A percentile compares a stretch with the other conserved stretches of the same genome.
These are phyloP conservation scores for Tulasnella sp. DNA, from an alignment of 768 basidiomycete species.

Conservation along the genomic window DNA sequence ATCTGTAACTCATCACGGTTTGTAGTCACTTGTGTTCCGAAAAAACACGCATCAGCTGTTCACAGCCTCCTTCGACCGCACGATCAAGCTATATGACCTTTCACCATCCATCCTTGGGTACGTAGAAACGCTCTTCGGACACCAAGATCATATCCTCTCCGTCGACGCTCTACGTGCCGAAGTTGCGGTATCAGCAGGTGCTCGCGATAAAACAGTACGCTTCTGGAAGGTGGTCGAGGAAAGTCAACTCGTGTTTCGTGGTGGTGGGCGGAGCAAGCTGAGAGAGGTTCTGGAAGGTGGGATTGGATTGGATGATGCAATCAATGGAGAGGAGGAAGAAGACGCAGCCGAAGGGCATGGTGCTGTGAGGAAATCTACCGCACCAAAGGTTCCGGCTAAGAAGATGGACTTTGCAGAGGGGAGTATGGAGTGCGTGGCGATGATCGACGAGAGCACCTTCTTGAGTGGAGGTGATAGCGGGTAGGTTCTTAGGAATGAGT, in stretches of 20 bases:
- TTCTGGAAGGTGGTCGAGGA: slow-evolving; percentile 98
- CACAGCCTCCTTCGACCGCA: slow-evolving; percentile 74
- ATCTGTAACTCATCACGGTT: not conserved
- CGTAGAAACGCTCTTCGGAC: slow-evolving; percentile 93
- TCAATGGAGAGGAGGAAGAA: too few species aligned
- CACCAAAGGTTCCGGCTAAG: not conserved
- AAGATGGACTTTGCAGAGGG: slow-evolving; percentile 60
- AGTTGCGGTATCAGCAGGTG: slow-evolving; percentile 77
- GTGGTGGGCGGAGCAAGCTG: slow-evolving; percentile 61
- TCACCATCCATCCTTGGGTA: slow-evolving; percentile 71
- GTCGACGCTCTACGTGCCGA: slow-evolving; percentile 77
- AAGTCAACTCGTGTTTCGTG: slow-evolving; percentile 89
- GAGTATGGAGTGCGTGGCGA: slow-evolving; percentile 81
- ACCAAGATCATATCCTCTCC: slow-evolving; percentile 76
- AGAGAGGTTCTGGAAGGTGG: slow-evolving; percentile 75
- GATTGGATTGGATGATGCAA: slow-evolving; percentile 42
- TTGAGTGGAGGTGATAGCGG: slow-evolving; percentile 94
- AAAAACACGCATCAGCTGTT: slow-evolving; percentile 68
- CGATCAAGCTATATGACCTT: slow-evolving; percentile 77
- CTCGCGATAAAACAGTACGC: slow-evolving; percentile 79
- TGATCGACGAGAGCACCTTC: slow-evolving; percentile 92
- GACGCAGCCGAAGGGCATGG: slow-evolving; percentile 24
- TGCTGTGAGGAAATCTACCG: slow-evolving; percentile 23
- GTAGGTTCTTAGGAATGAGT: slow-evolving; percentile 37
- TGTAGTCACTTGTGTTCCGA: slow-evolving; percentile 59